These are phyloP conservation scores for Amanita muscaria DNA, from an alignment of 768 basidiomycete species.

Conservation along the genomic window DNA sequence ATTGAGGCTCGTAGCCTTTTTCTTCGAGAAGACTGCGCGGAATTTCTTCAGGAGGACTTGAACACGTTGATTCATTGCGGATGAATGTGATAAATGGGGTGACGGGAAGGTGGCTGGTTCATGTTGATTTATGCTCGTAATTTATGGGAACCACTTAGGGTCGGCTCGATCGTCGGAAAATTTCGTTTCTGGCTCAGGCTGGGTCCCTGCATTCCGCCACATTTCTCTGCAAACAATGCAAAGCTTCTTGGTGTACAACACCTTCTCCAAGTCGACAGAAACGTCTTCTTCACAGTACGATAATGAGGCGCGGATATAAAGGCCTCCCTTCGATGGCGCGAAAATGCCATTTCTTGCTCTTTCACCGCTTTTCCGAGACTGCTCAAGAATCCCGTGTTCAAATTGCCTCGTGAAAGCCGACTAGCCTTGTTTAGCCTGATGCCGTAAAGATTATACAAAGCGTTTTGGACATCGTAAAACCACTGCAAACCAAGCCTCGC, in stretches of 20 bases:
- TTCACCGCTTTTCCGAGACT: slow-evolving; percentile 22
- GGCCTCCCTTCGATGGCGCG: slow-evolving; percentile 21
- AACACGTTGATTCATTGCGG: too few species aligned
- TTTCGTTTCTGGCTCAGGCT: too few species aligned
- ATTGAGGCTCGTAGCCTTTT: too few species aligned
- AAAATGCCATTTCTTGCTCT: slow-evolving; percentile 20
- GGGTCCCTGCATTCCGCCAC: too few species aligned
- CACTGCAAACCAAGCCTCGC: slow-evolving; percentile 13
- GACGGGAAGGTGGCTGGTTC: too few species aligned
- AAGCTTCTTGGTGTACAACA: slow-evolving; percentile 9
- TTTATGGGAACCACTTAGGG: too few species aligned
- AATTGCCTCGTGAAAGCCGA: slow-evolving; percentile 14
- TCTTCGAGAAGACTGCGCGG: too few species aligned
- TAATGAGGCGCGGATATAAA: slow-evolving; percentile 7
- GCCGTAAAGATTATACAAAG: slow-evolving; percentile 21
- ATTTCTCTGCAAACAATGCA: too few species aligned
- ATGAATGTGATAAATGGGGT: too few species aligned
- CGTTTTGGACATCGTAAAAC: slow-evolving; percentile 27
- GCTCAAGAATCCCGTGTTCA: slow-evolving; percentile 16
- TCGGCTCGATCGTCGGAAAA: too few species aligned
- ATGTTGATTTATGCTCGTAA: too few species aligned
- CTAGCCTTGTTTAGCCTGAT: slow-evolving; percentile 21
- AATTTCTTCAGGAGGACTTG: too few species aligned
- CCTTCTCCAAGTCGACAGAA: slow-evolving; percentile 6
- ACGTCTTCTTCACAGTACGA: slow-evolving; percentile 14